phyloP scores from a whole-genome alignment of 257 asterid species.

The Osmanthus fragrans region DNA sequence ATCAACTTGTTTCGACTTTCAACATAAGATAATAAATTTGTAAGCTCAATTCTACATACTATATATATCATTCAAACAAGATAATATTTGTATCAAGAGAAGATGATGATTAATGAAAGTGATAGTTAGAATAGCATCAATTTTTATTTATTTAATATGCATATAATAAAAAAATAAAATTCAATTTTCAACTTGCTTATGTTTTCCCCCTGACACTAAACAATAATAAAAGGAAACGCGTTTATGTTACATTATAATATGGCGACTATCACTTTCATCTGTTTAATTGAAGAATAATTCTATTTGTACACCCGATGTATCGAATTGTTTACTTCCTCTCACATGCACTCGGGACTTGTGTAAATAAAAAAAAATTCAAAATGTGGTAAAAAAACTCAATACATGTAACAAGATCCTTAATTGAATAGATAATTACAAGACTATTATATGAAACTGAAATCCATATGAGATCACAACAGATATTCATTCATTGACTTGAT shows the following conservation, averaged over 20 bases:
- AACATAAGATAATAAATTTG: background rate
- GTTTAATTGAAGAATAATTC: slow-evolving; percentile 9
- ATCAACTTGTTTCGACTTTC: background rate
- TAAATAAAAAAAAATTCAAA: no score
- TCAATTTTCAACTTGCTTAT: background rate
- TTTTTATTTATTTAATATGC: background rate
- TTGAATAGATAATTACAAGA: slow-evolving; percentile 7
- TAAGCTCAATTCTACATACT: no score
- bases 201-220: slow-evolving; percentile 9
- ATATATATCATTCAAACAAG: background rate
- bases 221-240: slow-evolving; percentile 20
- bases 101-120: background rate
- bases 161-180: background rate
- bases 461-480: slow-evolving; percentile 36
- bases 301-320: no score
- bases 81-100: background rate
- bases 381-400: no score
- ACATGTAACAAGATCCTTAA: no score
- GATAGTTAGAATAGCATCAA: background rate
- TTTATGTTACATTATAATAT: slow-evolving; percentile 24
- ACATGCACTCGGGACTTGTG: no score
- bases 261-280: slow-evolving; percentile 53
- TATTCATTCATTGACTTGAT: slow-evolving; percentile 23
- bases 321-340: no score
- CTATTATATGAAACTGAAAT: slow-evolving; percentile 27